Base-by-base conservation (phyloP, 2,329 filamentous ascomycete species). In the Balansia obtecta region DNA sequence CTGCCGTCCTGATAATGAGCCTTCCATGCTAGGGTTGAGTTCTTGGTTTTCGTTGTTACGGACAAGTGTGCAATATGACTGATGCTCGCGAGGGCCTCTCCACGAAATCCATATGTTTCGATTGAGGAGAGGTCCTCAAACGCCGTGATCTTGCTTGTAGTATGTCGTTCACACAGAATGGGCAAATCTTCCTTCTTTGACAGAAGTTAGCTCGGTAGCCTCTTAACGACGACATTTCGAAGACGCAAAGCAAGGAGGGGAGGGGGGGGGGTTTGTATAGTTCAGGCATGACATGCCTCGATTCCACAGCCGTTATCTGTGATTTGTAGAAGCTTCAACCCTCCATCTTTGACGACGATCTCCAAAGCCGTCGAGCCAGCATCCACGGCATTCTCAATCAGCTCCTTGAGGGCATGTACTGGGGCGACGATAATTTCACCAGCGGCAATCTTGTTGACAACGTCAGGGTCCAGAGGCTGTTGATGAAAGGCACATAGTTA, bases 381-480 rank as follows among this genome's bases (percentile, higher is more conserved):
- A 68, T 98, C 94, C 15, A 98, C 89, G 4, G 93, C 85, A 60
- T 98, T 98, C 65, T 98, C 93, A 12, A 98, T 89, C 46, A 98
- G 73, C 65, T 98, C 93, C 68, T 98, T 98, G 51, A 98, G 69
- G 3, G 94, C 93, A 66, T 98, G 88, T 30, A 96, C 89, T 0
- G 93, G 94, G 2, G 93, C 91, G 46, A 98, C 89, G 53, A 98
- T 98, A 60, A 98, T 98, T 67, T 98, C 93, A 18, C 93, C 93
- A 0, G 93, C 93, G 1, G 93, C 93, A 58, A 98, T 98, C 67
- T 97, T 98, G 73, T 97, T 98, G 57, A 98, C 86, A 20, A 98
- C 93, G 70, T 93, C 85, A 55, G 86, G 83, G 61, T 95, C 87
- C 27, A 98, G 77, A 13, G 91, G 86, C 83, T 95, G 46, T 13